phyloP scores from a whole-genome alignment of 805 yeast species.

The Citeromyces matritensis region DNA sequence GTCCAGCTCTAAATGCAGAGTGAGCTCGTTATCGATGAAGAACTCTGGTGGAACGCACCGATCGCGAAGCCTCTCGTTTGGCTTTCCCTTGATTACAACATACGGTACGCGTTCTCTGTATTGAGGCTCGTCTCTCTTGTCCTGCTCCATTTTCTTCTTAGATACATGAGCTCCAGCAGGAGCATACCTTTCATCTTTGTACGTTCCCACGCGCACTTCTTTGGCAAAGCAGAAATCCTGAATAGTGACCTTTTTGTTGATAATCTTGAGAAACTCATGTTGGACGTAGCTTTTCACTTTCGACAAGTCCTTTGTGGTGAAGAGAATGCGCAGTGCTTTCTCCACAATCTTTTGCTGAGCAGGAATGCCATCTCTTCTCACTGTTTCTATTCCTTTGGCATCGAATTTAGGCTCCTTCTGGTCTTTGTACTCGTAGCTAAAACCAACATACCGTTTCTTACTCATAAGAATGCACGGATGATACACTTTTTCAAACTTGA shows the following conservation, averaged over 20 bases:
- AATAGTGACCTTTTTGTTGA: constrained; percentile 45
- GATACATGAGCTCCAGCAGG: constrained; percentile 92
- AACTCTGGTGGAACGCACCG: constrained; percentile 72
- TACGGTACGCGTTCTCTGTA: constrained; percentile 82
- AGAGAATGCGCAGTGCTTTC: constrained; percentile 47
- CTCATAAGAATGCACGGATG: constrained; percentile 72
- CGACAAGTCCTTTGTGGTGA: constrained; percentile 61
- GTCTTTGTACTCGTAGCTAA: constrained; percentile 44
- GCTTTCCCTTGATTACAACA: constrained; percentile 44
- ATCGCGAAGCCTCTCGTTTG: constrained; percentile 53
- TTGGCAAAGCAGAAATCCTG: constrained; percentile 87
- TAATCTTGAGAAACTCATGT: constrained; percentile 51
- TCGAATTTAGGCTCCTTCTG: constrained; percentile 60
- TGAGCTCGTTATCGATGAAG: constrained; percentile 25
- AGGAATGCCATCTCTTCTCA: constrained; percentile 87
- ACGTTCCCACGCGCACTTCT: constrained; percentile 75
- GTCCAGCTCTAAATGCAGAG: constrained; percentile 36
- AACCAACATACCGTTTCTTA: constrained; percentile 88
- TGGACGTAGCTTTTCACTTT: constrained; percentile 49
- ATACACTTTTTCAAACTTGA: constrained; percentile 89
- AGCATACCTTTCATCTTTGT: constrained; percentile 51
- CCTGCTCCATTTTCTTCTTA: constrained; percentile 42
- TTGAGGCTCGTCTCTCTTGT: constrained; percentile 70
- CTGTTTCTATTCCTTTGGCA: constrained; percentile 94
- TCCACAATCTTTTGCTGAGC: constrained; percentile 80